Percentiles rank a stretch among this genome's conserved stretches.
Evolutionary conservation across 345 rosid genomes (phyloP).

Genomic region (Camelina neglecta): DNA sequence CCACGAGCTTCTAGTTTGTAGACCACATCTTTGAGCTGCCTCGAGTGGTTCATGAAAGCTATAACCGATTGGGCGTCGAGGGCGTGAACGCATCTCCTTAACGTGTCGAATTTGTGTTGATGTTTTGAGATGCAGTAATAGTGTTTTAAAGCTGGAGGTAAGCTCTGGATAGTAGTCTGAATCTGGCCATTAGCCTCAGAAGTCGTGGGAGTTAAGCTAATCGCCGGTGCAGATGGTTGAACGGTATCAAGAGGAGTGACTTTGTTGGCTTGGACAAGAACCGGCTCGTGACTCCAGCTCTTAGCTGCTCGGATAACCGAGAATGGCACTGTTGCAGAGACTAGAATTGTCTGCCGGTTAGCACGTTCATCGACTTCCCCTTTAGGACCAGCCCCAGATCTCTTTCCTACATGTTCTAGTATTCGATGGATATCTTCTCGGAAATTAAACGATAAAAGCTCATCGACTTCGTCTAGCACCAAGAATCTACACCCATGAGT

Average conservation of each 20-base stretch:
- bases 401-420: conserved; percentile 82
- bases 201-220: conserved; percentile 47
- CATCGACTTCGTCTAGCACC: conserved; percentile 93
- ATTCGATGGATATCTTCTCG: conserved; percentile 90
- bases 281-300: conserved; percentile 82
- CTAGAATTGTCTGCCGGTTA: conserved; percentile 75
- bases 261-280: conserved; percentile 81
- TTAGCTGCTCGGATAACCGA: conserved; percentile 90
- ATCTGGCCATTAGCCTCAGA: conserved; percentile 50
- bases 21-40: conserved; percentile 88
- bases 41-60: conserved; percentile 90
- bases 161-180: conserved; percentile 65
- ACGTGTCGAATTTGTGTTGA: conserved; percentile 85
- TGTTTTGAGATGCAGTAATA: conserved; percentile 73
- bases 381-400: conserved; percentile 60
- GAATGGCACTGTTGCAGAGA: conserved; percentile 94
- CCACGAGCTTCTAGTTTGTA: conserved; percentile 93
- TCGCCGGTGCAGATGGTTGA: conserved; percentile 56
- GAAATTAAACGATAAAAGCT: conserved; percentile 89
- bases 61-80: conserved; percentile 83
- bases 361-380: conserved; percentile 45
- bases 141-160: conserved; percentile 87
- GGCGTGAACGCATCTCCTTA: conserved; percentile 92
- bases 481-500: conserved; percentile 85
- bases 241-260: conserved; percentile 64